Conservation (phyloP, 1,284 basidiomycete genomes). For the Apiotrichum montevideense region DNA sequence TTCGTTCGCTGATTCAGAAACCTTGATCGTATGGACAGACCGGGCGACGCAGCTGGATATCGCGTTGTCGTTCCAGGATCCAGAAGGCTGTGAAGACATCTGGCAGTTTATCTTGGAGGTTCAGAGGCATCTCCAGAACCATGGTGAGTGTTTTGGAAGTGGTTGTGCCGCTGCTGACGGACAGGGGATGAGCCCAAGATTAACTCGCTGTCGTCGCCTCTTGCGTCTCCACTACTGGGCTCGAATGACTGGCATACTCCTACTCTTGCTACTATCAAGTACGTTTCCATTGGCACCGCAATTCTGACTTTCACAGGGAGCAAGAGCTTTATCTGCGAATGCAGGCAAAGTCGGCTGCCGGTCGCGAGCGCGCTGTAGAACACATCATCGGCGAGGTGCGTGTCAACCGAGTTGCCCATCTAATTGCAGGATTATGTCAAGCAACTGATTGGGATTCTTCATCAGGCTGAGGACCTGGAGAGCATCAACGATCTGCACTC, state of each 20-base stretch:
- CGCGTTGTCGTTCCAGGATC: constrained; percentile 94
- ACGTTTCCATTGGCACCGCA: background rate
- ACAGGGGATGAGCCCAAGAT: constrained; percentile 27
- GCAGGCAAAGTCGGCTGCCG: constrained; percentile 37
- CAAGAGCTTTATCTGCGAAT: constrained; percentile 39
- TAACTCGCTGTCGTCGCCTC: constrained; percentile 28
- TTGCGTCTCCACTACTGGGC: constrained; percentile 35
- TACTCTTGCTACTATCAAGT: constrained; percentile 39
- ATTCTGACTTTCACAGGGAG: constrained; percentile 23
- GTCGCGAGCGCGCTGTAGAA: constrained; percentile 67
- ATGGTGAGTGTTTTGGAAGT: constrained; percentile 23
- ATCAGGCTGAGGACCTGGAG: constrained; percentile 87
- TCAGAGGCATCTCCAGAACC: constrained; percentile 53
- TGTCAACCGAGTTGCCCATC: background rate
- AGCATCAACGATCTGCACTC: constrained; percentile 81
- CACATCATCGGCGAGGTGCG: constrained; percentile 55
- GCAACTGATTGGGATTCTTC: constrained; percentile 72
- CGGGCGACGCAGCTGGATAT: constrained; percentile 81
- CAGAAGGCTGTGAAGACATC: constrained; percentile 90
- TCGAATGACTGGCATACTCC: constrained; percentile 32
- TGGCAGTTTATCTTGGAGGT: constrained; percentile 97
- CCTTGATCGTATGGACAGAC: constrained; percentile 98
- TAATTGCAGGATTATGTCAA: constrained; percentile 72
- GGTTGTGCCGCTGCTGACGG: background rate
- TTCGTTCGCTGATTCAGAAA: constrained; percentile 56